Evolutionary conservation across 2,329 filamentous ascomycete genomes (phyloP), one percentile per base, ranked within the genome.

Genomic region (Penicillium aurantiogriseum): DNA sequence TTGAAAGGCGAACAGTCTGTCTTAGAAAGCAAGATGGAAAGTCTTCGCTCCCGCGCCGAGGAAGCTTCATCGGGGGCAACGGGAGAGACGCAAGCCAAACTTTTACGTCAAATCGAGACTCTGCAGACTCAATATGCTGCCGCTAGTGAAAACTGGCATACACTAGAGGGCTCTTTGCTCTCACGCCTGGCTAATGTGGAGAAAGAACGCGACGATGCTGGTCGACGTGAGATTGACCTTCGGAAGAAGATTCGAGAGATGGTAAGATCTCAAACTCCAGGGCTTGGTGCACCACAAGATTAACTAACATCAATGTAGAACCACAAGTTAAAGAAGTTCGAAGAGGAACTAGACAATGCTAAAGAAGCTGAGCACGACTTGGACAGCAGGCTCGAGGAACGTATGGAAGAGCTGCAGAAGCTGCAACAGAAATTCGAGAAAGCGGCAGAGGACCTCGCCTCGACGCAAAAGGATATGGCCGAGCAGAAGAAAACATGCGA

Each of bases 131-230:
- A 99, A 72, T 96, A 99, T 75, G 87, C 92, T 0, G 87, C 95
- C 54, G 94, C 94, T 1, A 94, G 91, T 65, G 91, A 96, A 69
- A 99, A 99, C 67, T 99, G 95, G 94, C 92, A 97, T 71, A 91
- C 92, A 0, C 95, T 99, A 60, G 93, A 99, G 74, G 85, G 89
- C 10, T 95, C 90, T 2, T 77, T 99, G 33, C 83, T 93, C 50
- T 86, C 90, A 23, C 85, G 92, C 56, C 83, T 94, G 11, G 83
- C 87, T 4, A 88, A 80, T 49, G 80, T 97, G 10, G 94, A 99
- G 73, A 94, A 89, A 71, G 95, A 99, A 73, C 86, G 91, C 55
- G 92, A 97, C 69, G 94, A 99, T 68, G 85, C 90, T 9, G 82
- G 86, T 49, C 87, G 87, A 64, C 87, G 91, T 57, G 94, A 99